Base-by-base conservation (phyloP, 1,139 yeast genomes). In the Schwanniomyces etchellsii region DNA sequence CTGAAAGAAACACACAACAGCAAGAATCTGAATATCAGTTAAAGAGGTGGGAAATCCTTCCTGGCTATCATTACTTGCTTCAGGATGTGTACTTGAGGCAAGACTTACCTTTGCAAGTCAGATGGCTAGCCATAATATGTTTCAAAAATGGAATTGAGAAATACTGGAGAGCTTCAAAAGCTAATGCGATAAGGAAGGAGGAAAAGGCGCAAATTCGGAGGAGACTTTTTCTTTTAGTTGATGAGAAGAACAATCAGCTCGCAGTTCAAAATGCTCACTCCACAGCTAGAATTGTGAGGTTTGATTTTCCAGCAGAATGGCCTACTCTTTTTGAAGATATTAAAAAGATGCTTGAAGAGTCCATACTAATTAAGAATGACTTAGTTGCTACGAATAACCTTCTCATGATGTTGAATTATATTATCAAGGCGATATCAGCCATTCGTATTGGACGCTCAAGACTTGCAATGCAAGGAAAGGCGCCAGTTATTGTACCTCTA, bases 241-340 rank as follows among this genome's bases (percentile, higher is more conserved):
- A 66, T 38, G 96, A 85, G 49, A 75, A 80, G 33, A 83, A 84
- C 44, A 77, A 75, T 38, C 91, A 80, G 45, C 63, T 86, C 37
- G 62, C 81, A 26, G 68, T 82, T 17, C 97, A 91, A 57, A 82
- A 84, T 50, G 94, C 97, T 1, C 81, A 84, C 39, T 79, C 93
- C 0, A 64, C 83, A 4, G 80, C 95, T 1, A 67, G 79, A 38
- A 81, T 91, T 25, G 82, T 84, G 16, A 61, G 96, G 31, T 67
- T 78, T 33, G 98, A 91, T 46, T 91, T 83, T 51, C 97, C 97
- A 0, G 54, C 61, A 5, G 89, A 81, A 28, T 91, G 97, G 97
- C 88, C 93, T 0, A 57, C 68, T 2, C 52, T 88, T 17, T 81
- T 89, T 47, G 88, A 81, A 35, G 78, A 77, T 10, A 43, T 88